A percentile compares a stretch with the other conserved stretches of the same genome.
phyloP scores from a whole-genome alignment of 1,139 yeast species.

The Nakaseomyces uthaithaninus region DNA sequence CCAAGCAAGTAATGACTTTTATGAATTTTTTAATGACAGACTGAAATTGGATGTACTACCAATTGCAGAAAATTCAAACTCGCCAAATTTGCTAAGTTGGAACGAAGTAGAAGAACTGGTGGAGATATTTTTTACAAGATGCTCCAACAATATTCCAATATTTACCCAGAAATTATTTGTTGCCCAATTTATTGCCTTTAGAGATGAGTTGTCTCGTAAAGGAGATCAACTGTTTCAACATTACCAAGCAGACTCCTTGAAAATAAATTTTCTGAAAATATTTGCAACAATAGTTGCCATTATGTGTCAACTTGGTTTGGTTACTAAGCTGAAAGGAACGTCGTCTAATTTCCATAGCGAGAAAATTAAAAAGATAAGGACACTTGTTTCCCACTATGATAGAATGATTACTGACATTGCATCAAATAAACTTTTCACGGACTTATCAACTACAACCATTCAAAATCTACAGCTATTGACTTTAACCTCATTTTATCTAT shows the following conservation, averaged over 20 bases:
- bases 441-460: conserved; percentile 50
- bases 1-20: conserved; percentile 26
- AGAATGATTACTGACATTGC: conserved; percentile 45
- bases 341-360: conserved; percentile 10
- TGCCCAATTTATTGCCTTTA: conserved; percentile 2
- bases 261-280: conserved; percentile 14
- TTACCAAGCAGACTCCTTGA: not conserved
- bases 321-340: conserved; percentile 30
- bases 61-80: not conserved
- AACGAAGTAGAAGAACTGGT: conserved; percentile 31
- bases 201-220: not conserved
- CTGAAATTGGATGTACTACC: conserved; percentile 19
- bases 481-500: conserved; percentile 61
- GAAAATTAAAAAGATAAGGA: conserved; percentile 7
- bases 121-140: conserved; percentile 55
- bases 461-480: conserved; percentile 64
- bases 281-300: conserved; percentile 56
- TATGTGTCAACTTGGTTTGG: conserved; percentile 50
- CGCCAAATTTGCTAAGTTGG: conserved; percentile 13
- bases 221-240: not conserved
- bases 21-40: conserved; percentile 18
- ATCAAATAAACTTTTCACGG: conserved; percentile 34
- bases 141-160: conserved; percentile 68
- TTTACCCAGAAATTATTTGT: conserved; percentile 43
- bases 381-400: conserved; percentile 41